A percentile compares a stretch with the other conserved stretches of the same genome.
Evolutionary conservation across 805 yeast species (phyloP).

Genomic region (Lipomyces yamanashiensis): DNA sequence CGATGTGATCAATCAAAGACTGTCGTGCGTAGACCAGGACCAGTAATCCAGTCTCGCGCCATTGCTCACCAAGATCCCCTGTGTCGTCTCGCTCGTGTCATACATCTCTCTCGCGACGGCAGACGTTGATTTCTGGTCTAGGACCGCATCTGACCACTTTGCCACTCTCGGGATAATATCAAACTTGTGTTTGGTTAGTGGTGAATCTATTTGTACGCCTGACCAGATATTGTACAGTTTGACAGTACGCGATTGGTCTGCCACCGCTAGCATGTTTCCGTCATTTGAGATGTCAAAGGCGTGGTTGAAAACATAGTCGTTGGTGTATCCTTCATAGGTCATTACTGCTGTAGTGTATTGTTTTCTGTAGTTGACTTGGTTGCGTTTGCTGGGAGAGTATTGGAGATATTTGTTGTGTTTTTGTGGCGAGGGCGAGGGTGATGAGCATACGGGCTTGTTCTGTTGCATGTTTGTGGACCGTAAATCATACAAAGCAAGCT

Average conservation of each 20-base stretch:
- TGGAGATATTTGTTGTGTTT: background rate
- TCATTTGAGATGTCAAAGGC: slow-evolving; percentile 33
- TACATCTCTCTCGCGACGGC: background rate
- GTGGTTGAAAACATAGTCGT: slow-evolving; percentile 31
- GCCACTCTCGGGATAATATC: slow-evolving; percentile 26
- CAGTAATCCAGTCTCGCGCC: slow-evolving; percentile 33
- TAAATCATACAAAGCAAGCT: slow-evolving; percentile 33
- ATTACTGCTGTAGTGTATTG: slow-evolving; percentile 21
- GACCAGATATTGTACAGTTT: slow-evolving; percentile 29
- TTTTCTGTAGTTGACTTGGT: slow-evolving; percentile 3
- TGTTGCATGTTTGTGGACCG: slow-evolving; percentile 18
- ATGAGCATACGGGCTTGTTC: background rate
- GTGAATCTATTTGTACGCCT: slow-evolving; percentile 25
- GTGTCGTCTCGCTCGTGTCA: slow-evolving; percentile 9
- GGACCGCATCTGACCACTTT: slow-evolving; percentile 26
- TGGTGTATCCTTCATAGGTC: slow-evolving; percentile 26
- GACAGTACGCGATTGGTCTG: slow-evolving; percentile 28
- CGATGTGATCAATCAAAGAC: background rate
- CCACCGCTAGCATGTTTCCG: slow-evolving; percentile 21
- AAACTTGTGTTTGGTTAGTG: slow-evolving; percentile 15
- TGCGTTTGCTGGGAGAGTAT: slow-evolving; percentile 8
- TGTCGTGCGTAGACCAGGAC: slow-evolving; percentile 17
- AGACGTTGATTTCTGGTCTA: background rate
- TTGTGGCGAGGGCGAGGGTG: slow-evolving; percentile 1
- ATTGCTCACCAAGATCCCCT: slow-evolving; percentile 29